These are phyloP conservation scores for Chlamydomonas sphaeroides DNA, from an alignment of 139 green algal species.

Conservation along the genomic window DNA sequence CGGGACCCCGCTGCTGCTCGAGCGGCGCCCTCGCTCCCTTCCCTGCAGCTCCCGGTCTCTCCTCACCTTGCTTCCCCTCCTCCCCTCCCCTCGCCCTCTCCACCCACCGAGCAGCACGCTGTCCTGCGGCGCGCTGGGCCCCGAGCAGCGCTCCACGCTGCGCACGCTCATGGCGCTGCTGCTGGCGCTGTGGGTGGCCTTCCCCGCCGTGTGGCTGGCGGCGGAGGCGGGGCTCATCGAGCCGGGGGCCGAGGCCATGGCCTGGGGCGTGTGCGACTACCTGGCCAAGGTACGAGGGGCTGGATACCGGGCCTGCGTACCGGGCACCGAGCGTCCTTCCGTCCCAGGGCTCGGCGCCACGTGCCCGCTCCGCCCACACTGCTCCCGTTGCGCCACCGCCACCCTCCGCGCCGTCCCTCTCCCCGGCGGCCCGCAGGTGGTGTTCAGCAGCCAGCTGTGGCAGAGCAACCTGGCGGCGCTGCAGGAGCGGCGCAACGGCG, in stretches of 20 bases:
- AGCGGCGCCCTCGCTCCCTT: not conserved
- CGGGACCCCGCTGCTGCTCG: too few species aligned
- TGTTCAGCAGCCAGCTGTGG: constrained; percentile 68
- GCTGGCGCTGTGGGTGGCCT: constrained; percentile 56
- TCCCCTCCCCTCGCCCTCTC: not conserved
- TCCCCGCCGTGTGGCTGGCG: constrained; percentile 55
- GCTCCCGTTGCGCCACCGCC: too few species aligned
- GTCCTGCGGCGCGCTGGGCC: not conserved
- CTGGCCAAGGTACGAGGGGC: constrained; percentile 61
- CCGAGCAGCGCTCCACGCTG: constrained; percentile 21
- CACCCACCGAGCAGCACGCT: constrained; percentile 12
- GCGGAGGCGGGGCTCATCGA: constrained; percentile 32
- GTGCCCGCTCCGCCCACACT: too few species aligned
- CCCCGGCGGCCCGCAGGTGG: too few species aligned
- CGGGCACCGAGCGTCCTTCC: too few species aligned
- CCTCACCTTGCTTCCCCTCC: not conserved
- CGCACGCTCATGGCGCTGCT: constrained; percentile 40
- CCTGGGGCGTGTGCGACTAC: constrained; percentile 61
- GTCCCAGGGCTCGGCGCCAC: too few species aligned
- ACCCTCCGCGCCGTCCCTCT: too few species aligned
- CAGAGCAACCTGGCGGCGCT: constrained; percentile 58
- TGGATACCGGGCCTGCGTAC: too few species aligned
- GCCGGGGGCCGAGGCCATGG: constrained; percentile 39
- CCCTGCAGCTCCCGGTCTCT: not conserved
- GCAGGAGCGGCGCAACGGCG: constrained; percentile 30